These are phyloP conservation scores for Neolentinus lepideus DNA, from an alignment of 1,284 basidiomycete species.

Conservation along the genomic window DNA sequence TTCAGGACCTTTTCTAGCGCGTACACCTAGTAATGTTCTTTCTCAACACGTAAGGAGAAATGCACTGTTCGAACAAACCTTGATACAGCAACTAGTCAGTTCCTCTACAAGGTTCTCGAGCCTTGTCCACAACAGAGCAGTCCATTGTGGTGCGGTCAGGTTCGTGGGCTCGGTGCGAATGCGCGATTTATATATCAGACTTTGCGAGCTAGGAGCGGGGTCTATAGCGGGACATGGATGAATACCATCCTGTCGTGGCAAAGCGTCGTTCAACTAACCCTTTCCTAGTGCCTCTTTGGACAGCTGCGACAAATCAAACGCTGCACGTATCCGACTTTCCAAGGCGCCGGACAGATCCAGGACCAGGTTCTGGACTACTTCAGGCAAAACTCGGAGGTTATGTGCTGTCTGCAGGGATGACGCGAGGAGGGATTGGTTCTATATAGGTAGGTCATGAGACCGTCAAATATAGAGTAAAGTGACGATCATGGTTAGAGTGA, in stretches of 20 bases:
- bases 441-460: constrained; percentile 1
- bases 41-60: neutral
- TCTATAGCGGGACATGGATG: constrained; percentile 22
- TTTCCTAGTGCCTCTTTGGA: constrained; percentile 75
- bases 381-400: constrained; percentile 82
- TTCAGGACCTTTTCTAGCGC: constrained; percentile 90
- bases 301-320: constrained; percentile 84
- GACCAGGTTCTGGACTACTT: constrained; percentile 77
- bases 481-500: neutral
- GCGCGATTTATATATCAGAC: constrained; percentile 66
- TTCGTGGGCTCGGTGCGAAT: constrained; percentile 82
- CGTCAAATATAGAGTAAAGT: constrained; percentile 1
- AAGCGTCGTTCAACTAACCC: constrained; percentile 37
- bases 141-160: constrained; percentile 77
- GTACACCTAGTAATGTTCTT: constrained; percentile 60
- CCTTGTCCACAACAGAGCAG: constrained; percentile 74
- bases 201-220: constrained; percentile 30
- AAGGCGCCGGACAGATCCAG: constrained; percentile 81
- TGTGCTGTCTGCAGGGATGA: constrained; percentile 93
- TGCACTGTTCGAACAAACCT: constrained; percentile 37
- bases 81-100: constrained; percentile 86
- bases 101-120: constrained; percentile 84
- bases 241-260: too few species aligned
- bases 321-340: constrained; percentile 68
- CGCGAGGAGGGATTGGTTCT: constrained; percentile 87